Evolutionary conservation across 148 eudicot species (phyloP), one percentile per base, ranked within the genome.

Genomic region (Talinum fruticosum): DNA sequence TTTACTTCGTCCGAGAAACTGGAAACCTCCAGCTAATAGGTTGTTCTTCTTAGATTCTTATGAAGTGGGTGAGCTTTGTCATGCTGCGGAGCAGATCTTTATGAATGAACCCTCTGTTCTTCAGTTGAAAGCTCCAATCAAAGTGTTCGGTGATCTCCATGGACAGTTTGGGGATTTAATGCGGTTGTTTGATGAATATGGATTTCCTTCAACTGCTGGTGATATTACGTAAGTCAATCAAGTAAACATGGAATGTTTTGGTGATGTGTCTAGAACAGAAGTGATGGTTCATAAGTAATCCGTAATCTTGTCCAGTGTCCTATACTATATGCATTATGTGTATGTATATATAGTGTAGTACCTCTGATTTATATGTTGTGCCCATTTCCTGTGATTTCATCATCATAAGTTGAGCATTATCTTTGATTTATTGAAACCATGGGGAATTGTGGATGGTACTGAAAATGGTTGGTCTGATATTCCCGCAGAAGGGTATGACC

Each of bases 101-200:
- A 91, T 90, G 97, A 86, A 93, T 23, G 97, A 96, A 86, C 85
- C 91, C 10, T 91, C 93, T n/a, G 97, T 96, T 84, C 99, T 96
- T 81, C 97, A 96, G 84, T 75, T 96, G 73, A 91, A 87, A 84
- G 99, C 99, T 79, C 99, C 99, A 66, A 85, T 96, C 79, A 96
- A 96, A 87, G 94, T 96, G 69, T 96, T 96, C 78, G 99, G 99
- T 78, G 99, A 96, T 85, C 99, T 96, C 68, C 99, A 96, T 83
- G 99, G 99, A 71, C 99, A 96, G 70, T 96, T 91, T 81, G 99
- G 97, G 77, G 99, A 96, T 79, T 75, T 96, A 65, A 93, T 96
- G 99, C 92, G 99, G 37, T 84, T 93, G 69, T 96, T 96, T 83
- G 97, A 96, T 79, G 99, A 96, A 89, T 96, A 96, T 87, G 99